Evolutionary conservation across 768 basidiomycete genomes (phyloP), one percentile per base, ranked within the genome.

Genomic region (Mycena crocata): DNA sequence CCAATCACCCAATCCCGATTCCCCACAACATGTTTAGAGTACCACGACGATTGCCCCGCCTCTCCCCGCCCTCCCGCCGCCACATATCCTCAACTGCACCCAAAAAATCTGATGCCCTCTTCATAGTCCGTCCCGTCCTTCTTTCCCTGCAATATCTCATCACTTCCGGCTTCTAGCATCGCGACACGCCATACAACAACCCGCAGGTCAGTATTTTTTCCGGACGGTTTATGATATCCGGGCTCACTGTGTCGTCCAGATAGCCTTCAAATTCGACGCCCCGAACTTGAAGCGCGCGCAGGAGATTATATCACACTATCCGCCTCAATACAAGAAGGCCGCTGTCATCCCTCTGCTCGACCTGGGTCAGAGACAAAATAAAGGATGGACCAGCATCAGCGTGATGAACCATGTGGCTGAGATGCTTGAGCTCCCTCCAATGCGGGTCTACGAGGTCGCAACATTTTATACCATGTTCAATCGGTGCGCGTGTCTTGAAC

Each of bases 401-500:
- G 96, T 97, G 67, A 99, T 99, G 98, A 98, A 99, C 82, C 94
- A 96, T 73, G 92, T 99, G 59, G 98, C 98, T 1, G 92, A 93
- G 70, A 83, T 97, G 34, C 86, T 99, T 32, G 95, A 93, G 74
- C 92, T 99, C 88, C 94, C 93, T 13, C 94, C 94, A 57, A 99
- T 99, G 98, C 93, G 98, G 13, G 98, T 98, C 2, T 99, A 99
- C 78, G 98, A 99, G 80, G 98, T 99, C 55, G 97, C 97, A 21
- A 96, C 95, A 17, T 99, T 99, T 83, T 99, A 99, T 81, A 99
- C 98, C 72, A 99, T 99, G 97, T 99, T 98, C 87, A 99, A 98
- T 84, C 89, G 96, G 94, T 94, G 64, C 73, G 87, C 68, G 32
- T 21, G 1, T 58, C 37, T 61, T 49, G 39, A 24, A 8, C 24